These are phyloP conservation scores for Astragalus membranaceus DNA, from an alignment of 306 rosid genomes.

Conservation along the genomic window DNA sequence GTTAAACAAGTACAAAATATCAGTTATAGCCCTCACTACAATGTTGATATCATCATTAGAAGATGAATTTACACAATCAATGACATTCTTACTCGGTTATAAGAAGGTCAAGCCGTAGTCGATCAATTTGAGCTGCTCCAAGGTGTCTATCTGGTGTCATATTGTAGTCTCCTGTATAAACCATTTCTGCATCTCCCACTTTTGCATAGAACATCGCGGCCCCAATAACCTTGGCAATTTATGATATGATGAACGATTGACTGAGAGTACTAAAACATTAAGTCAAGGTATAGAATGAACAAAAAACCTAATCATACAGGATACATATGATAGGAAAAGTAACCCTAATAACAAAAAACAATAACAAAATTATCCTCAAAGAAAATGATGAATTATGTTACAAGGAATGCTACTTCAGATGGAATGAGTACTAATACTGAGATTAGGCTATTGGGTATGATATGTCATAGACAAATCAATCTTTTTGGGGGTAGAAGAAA, in stretches of 20 bases:
- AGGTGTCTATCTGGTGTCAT: too few relatives aligned
- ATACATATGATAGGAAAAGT: not conserved
- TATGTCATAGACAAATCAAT: not conserved
- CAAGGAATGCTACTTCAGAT: not conserved
- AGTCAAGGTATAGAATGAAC: slow-evolving; percentile 10
- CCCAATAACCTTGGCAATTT: slow-evolving; percentile 38
- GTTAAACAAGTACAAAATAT: not conserved
- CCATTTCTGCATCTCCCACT: too few relatives aligned
- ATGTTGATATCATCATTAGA: not conserved
- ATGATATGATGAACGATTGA: not conserved
- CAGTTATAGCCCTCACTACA: slow-evolving; percentile 6
- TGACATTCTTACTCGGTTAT: slow-evolving; percentile 30
- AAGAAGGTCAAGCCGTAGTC: too few relatives aligned
- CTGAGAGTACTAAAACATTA: slow-evolving; percentile 9
- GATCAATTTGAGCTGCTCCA: too few relatives aligned
- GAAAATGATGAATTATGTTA: not conserved
- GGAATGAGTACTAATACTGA: not conserved
- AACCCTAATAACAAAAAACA: not conserved
- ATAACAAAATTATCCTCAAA: not conserved
- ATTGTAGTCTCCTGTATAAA: too few relatives aligned
- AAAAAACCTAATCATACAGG: not conserved
- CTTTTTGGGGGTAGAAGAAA: not conserved
- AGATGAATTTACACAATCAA: not conserved
- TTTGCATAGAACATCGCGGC: too few relatives aligned
- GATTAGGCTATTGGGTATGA: not conserved